Evolutionary conservation across 345 rosid genomes (phyloP).

Genomic region (Eutrema yunnanense): DNA sequence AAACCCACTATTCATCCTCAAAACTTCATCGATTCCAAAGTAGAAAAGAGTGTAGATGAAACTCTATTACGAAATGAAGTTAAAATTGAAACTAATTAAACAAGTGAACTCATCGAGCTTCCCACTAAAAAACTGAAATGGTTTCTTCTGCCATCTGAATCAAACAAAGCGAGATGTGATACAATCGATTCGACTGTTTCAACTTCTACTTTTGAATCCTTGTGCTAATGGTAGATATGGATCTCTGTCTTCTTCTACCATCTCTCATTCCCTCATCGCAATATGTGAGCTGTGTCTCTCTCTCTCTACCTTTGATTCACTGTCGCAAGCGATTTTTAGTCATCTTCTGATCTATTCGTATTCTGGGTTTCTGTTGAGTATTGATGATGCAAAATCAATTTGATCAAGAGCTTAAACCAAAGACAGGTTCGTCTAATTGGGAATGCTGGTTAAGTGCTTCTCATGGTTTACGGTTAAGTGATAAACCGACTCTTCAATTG

Average conservation of each 20-base stretch:
- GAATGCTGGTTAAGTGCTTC: too few species aligned
- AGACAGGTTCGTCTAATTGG: too few species aligned
- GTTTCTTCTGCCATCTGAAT: background rate
- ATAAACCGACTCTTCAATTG: too few species aligned
- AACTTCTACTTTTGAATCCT: background rate
- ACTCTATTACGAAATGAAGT: too few species aligned
- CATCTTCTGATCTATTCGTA: too few species aligned
- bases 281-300: slow-evolving; percentile 35
- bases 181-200: slow-evolving; percentile 19
- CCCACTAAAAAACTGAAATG: slow-evolving; percentile 17
- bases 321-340: background rate
- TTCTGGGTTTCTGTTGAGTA: too few species aligned
- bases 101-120: slow-evolving; percentile 7
- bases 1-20: too few species aligned
- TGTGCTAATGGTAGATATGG: slow-evolving; percentile 32
- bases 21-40: too few species aligned
- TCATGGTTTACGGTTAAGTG: too few species aligned
- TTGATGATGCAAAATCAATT: too few species aligned
- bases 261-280: slow-evolving; percentile 42
- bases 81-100: background rate
- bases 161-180: slow-evolving; percentile 12
- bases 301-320: background rate
- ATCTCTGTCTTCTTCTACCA: slow-evolving; percentile 38
- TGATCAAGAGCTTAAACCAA: too few species aligned
- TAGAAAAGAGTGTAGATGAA: too few species aligned